Evolutionary conservation across 2,329 filamentous ascomycete genomes (phyloP).

Genomic region (Pseudogymnoascus sp.): DNA sequence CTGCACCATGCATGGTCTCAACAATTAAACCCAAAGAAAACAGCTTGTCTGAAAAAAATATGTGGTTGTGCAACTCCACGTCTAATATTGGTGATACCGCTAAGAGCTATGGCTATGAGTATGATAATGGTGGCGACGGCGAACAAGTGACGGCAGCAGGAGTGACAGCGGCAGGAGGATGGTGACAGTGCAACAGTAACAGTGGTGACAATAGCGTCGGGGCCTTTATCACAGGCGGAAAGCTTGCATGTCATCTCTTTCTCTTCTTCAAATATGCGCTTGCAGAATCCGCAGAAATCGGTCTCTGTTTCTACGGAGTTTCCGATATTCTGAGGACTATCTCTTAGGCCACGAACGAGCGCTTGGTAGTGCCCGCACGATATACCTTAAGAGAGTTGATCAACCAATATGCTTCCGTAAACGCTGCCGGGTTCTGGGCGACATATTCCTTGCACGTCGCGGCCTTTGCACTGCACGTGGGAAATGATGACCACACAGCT

Average conservation of each 20-base stretch:
- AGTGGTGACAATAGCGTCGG: neutral
- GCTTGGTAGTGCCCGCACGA: constrained; percentile 2
- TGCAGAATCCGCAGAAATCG: no score
- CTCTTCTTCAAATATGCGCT: no score
- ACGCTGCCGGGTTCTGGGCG: constrained; percentile 24
- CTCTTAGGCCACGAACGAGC: neutral
- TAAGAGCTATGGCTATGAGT: neutral
- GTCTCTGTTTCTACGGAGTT: no score
- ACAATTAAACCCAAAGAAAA: no score
- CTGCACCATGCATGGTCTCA: neutral
- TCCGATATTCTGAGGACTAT: neutral
- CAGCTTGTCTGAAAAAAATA: neutral
- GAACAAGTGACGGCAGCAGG: no score
- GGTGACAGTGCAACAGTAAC: neutral
- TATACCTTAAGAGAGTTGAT: constrained; percentile 25
- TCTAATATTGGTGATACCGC: neutral
- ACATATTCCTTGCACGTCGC: constrained; percentile 52
- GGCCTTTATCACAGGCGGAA: no score
- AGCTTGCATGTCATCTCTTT: no score
- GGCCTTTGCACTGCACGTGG: constrained; percentile 51
- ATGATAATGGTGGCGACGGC: neutral
- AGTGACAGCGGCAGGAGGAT: no score
- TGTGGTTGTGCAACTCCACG: neutral
- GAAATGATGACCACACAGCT: neutral
- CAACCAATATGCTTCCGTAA: constrained; percentile 26